Conservation (phyloP, 2,329 filamentous ascomycete species). For the Aspergillus oerlinghausenensis region DNA sequence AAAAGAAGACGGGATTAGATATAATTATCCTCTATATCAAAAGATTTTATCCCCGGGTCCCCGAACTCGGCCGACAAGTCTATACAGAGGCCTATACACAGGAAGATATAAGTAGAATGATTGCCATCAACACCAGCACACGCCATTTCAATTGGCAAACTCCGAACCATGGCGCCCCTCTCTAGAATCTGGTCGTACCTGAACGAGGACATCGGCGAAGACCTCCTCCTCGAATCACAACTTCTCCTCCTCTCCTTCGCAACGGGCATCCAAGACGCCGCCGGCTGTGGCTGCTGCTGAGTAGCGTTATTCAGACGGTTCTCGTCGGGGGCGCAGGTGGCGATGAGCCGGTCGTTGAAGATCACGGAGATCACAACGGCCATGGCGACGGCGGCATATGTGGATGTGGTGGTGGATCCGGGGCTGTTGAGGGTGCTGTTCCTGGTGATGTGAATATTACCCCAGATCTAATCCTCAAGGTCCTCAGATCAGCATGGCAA, state of each 20-base stretch:
- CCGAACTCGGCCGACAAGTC: background rate
- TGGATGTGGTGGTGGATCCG: slow-evolving; percentile 56
- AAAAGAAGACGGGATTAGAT: too few species aligned
- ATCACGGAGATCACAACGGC: slow-evolving; percentile 61
- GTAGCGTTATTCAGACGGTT: slow-evolving; percentile 54
- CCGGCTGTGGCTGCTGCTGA: slow-evolving; percentile 52
- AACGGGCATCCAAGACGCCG: slow-evolving; percentile 50
- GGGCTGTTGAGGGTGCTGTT: slow-evolving; percentile 48
- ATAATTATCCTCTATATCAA: background rate
- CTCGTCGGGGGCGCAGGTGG: slow-evolving; percentile 56
- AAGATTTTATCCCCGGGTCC: background rate
- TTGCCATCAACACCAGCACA: too few species aligned
- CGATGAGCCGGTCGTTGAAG: slow-evolving; percentile 50
- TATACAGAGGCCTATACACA: too few species aligned
- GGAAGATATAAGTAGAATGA: too few species aligned
- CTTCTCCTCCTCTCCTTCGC: slow-evolving; percentile 37
- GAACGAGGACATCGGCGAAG: slow-evolving; percentile 18
- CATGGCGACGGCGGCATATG: slow-evolving; percentile 61
- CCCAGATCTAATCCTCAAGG: background rate
- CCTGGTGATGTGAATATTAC: slow-evolving; percentile 29
- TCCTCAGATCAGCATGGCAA: background rate
- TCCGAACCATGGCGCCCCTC: background rate
- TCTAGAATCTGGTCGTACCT: background rate
- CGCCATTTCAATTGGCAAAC: too few species aligned
- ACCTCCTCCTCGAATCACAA: slow-evolving; percentile 27